These are phyloP conservation scores for Galerina sulciceps DNA, from an alignment of 768 basidiomycete species.

Conservation along the genomic window DNA sequence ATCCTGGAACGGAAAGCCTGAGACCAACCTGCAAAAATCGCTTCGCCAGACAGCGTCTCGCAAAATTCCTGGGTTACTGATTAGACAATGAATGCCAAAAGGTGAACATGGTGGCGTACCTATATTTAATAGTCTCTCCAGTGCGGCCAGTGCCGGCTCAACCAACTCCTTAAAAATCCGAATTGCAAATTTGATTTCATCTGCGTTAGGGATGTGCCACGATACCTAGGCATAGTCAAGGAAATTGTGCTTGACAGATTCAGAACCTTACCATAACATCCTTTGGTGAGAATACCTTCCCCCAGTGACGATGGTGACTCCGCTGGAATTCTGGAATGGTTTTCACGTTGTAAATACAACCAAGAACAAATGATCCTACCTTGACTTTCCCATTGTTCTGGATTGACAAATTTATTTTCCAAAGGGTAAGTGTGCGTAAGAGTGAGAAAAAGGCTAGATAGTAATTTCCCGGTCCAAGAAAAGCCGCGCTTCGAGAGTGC, in stretches of 20 bases:
- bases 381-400: slow-evolving; percentile 73
- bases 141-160: slow-evolving; percentile 58
- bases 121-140: slow-evolving; percentile 61
- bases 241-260: background rate
- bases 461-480: slow-evolving; percentile 78
- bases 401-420: slow-evolving; percentile 83
- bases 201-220: slow-evolving; percentile 76
- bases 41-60: slow-evolving; percentile 77
- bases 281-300: slow-evolving; percentile 70
- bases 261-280: slow-evolving; percentile 64
- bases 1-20: background rate
- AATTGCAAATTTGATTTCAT: slow-evolving; percentile 78
- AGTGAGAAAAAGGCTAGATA: slow-evolving; percentile 73
- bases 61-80: slow-evolving; percentile 36
- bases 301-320: slow-evolving; percentile 80
- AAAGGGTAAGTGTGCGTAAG: slow-evolving; percentile 81
- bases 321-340: slow-evolving; percentile 58
- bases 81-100: slow-evolving; percentile 7
- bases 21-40: slow-evolving; percentile 77
- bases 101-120: slow-evolving; percentile 36
- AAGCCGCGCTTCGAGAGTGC: slow-evolving; percentile 82
- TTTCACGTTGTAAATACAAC: background rate
- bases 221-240: slow-evolving; percentile 47
- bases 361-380: slow-evolving; percentile 42
- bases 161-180: slow-evolving; percentile 70